Base-by-base conservation (phyloP, 768 basidiomycete species). In the Lactifluus pinguis region DNA sequence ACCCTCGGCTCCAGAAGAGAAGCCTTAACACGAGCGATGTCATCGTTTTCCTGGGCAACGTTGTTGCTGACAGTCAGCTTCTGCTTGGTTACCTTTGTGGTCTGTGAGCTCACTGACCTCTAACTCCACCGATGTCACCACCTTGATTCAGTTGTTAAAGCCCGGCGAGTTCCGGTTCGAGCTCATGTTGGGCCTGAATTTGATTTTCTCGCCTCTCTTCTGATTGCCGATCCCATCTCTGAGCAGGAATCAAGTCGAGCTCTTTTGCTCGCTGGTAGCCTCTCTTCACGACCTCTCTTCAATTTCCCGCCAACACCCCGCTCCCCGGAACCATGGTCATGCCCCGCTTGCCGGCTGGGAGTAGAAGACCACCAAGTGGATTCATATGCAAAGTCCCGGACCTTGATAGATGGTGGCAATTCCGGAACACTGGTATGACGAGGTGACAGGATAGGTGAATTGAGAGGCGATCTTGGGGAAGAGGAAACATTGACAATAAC, bases 341-440 rank as follows among this genome's bases (percentile, higher is more conserved):
- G 44, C 36, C 21, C 25, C 15, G 25, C 42, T 45, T 32, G 34
- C 36, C 7, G 29, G 17, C 29, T 3, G 42, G 44, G 48, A 29
- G n/a, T 61, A 19, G 60, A 38, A 34, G 44, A 21, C 53, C 59
- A 32, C n/a, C 53, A 38, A 53, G 67, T 64, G 4, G 66, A 55
- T 51, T 67, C 68, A 49, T 67, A 59, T 5, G 68, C 69, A 34
- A 67, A 72, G 57, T 73, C 72, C 29, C 70, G 67, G 14, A 65
- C 59, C 57, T 61, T 67, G 51, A 63, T 61, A 7, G 63, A 65
- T 2, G 63, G 62, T 7, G 58, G 60, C 49, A 63, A 49, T 51
- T 36, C 32, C 7, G 47, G 21, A 30, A 25, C 25, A 14, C n/a
- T 17, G 14, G 19, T 25, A 6, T 25, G 38, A 29, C 11, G 38